Evolutionary conservation across 1,139 yeast genomes (phyloP).

Genomic region (Yamadazyma conglobata): DNA sequence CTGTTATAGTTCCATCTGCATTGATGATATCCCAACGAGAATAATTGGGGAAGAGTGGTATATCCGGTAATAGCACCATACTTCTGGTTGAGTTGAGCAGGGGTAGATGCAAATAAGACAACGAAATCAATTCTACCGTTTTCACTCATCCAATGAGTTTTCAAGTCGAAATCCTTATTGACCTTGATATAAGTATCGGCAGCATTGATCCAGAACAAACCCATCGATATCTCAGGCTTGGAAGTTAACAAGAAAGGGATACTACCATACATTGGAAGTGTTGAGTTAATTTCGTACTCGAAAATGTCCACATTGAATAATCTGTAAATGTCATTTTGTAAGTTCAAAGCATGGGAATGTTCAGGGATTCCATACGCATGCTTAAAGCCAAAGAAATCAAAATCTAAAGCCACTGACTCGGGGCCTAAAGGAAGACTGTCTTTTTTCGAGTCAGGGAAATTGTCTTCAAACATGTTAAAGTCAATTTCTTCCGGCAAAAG

Average conservation of each 20-base stretch:
- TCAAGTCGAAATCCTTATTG: conserved; percentile 32
- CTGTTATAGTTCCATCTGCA: conserved; percentile 97
- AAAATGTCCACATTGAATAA: conserved; percentile 90
- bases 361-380: conserved; percentile 92
- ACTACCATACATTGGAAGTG: conserved; percentile 90
- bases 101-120: conserved; percentile 61
- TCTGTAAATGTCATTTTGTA: conserved; percentile 78
- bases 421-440: conserved; percentile 82
- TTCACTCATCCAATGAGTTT: conserved; percentile 93
- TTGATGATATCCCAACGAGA: conserved; percentile 88
- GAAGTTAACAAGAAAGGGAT: conserved; percentile 83
- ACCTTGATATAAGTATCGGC: conserved; percentile 93
- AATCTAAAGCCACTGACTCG: conserved; percentile 80
- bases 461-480: conserved; percentile 57
- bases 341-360: conserved; percentile 77
- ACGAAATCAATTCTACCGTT: conserved; percentile 78
- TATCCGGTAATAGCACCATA: conserved; percentile 78
- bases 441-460: conserved; percentile 53
- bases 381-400: conserved; percentile 55
- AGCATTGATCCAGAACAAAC: conserved; percentile 86
- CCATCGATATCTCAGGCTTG: conserved; percentile 57
- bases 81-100: conserved; percentile 54
- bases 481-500: conserved; percentile 53
- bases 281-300: conserved; percentile 80
- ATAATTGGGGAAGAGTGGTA: conserved; percentile 70